These are phyloP conservation scores for Polygonum maritimum DNA, from an alignment of 148 eudicot genomes.

Conservation along the genomic window DNA sequence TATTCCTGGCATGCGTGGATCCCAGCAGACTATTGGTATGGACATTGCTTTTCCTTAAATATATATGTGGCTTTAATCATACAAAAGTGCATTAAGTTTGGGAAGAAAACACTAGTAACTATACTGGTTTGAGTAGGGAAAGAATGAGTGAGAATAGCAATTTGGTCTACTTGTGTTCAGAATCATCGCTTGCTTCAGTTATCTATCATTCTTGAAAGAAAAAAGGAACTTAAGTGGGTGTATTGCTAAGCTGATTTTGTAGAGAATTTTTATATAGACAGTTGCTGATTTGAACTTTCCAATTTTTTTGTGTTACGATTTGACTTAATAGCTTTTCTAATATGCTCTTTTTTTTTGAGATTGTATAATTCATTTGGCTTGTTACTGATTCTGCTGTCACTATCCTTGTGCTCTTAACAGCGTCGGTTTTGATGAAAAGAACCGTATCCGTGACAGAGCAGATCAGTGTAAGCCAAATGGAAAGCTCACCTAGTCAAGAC, in stretches of 20 bases:
- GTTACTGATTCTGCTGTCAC: background rate
- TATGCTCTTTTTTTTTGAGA: background rate
- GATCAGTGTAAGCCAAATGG: conserved; percentile 19
- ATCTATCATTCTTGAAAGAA: background rate
- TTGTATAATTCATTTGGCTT: background rate
- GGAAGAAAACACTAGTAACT: background rate
- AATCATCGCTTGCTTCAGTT: background rate
- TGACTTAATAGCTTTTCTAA: background rate
- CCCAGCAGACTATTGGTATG: conserved; percentile 85
- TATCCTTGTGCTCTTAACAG: conserved; percentile 27
- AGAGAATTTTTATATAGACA: background rate
- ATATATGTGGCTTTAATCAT: background rate
- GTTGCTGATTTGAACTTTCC: background rate
- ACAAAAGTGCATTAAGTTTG: background rate
- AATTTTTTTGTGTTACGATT: background rate
- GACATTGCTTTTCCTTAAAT: background rate
- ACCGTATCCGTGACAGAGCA: conserved; percentile 36
- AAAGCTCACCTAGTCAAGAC: conserved; percentile 19
- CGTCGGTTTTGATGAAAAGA: conserved; percentile 65
- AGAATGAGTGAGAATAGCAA: background rate
- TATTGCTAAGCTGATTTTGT: background rate
- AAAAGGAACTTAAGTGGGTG: background rate
- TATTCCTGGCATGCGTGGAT: conserved; percentile 83
- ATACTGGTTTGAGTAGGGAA: background rate
- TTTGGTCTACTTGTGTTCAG: background rate